Conservation (phyloP, 2,329 filamentous ascomycete genomes). For the Cadophora sp. region DNA sequence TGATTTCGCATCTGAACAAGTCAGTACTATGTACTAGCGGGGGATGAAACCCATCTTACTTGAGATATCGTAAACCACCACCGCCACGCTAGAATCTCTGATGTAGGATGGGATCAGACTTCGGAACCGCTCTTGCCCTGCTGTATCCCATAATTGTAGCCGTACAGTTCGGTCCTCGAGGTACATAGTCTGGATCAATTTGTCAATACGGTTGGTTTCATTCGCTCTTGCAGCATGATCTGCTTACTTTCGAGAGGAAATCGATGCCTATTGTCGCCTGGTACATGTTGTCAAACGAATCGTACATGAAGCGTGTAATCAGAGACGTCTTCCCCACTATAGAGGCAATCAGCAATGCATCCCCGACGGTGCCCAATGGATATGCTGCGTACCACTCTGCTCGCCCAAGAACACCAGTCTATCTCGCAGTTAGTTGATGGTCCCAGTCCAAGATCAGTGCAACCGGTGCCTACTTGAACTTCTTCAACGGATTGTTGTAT, state of each 20-base stretch:
- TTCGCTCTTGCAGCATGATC: slow-evolving; percentile 16
- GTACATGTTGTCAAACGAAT: slow-evolving; percentile 99
- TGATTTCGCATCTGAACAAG: slow-evolving; percentile 77
- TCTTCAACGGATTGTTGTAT: slow-evolving; percentile 99
- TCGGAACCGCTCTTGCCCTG: slow-evolving; percentile 96
- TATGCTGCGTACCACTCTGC: slow-evolving; percentile 82
- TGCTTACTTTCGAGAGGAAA: slow-evolving; percentile 90
- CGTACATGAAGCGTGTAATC: slow-evolving; percentile 99
- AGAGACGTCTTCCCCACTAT: slow-evolving; percentile 97
- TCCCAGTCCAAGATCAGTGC: background rate
- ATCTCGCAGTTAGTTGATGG: slow-evolving; percentile 35
- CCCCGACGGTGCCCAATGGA: slow-evolving; percentile 30
- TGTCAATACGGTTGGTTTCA: slow-evolving; percentile 29
- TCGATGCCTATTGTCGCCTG: slow-evolving; percentile 99
- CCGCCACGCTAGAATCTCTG: slow-evolving; percentile 95
- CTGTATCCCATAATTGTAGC: slow-evolving; percentile 97
- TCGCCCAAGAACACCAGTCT: slow-evolving; percentile 98
- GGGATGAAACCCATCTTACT: slow-evolving; percentile 57
- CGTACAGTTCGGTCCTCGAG: slow-evolving; percentile 97
- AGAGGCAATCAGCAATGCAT: slow-evolving; percentile 34
- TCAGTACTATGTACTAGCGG: slow-evolving; percentile 32
- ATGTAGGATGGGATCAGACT: slow-evolving; percentile 98
- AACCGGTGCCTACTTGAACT: slow-evolving; percentile 82
- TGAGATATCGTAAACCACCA: slow-evolving; percentile 98
- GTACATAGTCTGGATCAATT: slow-evolving; percentile 83